Percentiles rank a stretch among this genome's conserved stretches.
Conservation (phyloP, 345 rosid species). For the Microcos paniculata region DNA sequence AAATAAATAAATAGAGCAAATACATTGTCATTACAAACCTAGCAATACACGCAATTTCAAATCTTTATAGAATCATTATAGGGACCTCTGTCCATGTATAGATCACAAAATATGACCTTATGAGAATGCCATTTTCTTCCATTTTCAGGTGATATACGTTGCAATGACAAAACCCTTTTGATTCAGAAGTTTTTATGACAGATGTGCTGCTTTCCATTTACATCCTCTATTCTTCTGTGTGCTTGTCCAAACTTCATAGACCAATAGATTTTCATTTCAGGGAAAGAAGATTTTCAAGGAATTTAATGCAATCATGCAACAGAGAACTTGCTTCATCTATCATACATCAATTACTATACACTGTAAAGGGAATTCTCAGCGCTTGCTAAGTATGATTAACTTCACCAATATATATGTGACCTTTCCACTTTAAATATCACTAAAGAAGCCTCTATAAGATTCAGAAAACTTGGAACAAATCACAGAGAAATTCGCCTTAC, state of each 20-base stretch:
- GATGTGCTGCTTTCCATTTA: background rate
- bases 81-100: background rate
- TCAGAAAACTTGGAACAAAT: background rate
- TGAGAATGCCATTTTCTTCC: background rate
- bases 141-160: background rate
- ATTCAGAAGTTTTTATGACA: background rate
- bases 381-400: background rate
- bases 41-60: background rate
- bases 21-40: background rate
- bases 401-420: background rate
- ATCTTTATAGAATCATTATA: background rate
- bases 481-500: background rate
- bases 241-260: background rate
- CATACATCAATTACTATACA: background rate
- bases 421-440: background rate
- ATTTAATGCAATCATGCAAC: background rate
- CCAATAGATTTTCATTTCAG: too few species aligned
- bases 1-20: background rate
- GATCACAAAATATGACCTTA: background rate
- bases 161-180: background rate
- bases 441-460: background rate
- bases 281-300: background rate
- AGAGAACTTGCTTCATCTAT: too few species aligned
- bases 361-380: background rate
- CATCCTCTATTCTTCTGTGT: background rate